phyloP scores from a whole-genome alignment of 257 asterid species.

The Solanum gracilifrons region DNA sequence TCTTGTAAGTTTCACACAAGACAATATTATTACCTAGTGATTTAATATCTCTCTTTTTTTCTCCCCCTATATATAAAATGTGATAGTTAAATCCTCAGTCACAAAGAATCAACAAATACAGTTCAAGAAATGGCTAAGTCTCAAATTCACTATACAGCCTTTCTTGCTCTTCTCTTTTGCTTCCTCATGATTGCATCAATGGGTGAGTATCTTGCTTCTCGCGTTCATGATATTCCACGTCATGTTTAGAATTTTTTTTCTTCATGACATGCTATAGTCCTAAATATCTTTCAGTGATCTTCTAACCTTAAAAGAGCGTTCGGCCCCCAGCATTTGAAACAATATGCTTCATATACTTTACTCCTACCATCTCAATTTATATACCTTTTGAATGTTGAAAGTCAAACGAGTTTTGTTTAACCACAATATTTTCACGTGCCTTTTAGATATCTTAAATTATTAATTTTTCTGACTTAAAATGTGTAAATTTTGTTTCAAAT shows the following conservation, averaged over 20 bases:
- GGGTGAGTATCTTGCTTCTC: background rate
- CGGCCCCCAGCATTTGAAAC: no score
- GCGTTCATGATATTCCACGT: background rate
- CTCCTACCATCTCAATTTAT: no score
- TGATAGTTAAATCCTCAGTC: background rate
- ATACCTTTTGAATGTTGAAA: no score
- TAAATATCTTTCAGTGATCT: background rate
- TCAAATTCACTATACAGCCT: background rate
- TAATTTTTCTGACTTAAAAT: no score
- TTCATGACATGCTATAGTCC: background rate
- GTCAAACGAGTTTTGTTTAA: no score
- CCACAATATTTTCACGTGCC: no score
- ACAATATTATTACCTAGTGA: background rate
- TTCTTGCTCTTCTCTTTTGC: background rate
- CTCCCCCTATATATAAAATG: background rate
- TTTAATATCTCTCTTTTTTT: background rate
- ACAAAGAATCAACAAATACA: background rate
- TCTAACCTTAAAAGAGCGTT: background rate
- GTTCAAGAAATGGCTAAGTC: background rate
- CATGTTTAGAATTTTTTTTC: background rate
- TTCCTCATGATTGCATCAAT: background rate
- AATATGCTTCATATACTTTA: no score
- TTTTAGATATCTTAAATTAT: no score
- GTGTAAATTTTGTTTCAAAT: no score
- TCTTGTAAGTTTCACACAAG: background rate